Conservation (phyloP, 106 monocot species). For the Acorus gramineus region DNA sequence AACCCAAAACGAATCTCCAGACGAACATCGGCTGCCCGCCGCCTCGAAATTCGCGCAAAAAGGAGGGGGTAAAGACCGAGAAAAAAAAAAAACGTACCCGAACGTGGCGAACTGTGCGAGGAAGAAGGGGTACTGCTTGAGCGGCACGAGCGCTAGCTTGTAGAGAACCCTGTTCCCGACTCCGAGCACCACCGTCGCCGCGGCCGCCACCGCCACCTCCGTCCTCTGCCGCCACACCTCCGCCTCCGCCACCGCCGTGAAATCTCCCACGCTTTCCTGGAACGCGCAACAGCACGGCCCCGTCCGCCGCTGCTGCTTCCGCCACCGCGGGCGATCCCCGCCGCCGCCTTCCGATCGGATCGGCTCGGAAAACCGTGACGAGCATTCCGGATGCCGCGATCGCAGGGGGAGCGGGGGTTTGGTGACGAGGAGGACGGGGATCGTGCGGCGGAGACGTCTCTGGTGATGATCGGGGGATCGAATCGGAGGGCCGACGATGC, state of each 20-base stretch:
- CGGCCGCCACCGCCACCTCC: constrained; percentile 52
- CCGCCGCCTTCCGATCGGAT: too few species aligned
- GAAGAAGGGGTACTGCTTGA: constrained; percentile 86
- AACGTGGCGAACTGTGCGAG: constrained; percentile 90
- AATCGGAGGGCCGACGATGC: too few species aligned
- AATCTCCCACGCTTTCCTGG: too few species aligned
- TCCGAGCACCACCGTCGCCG: constrained; percentile 56
- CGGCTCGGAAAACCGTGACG: too few species aligned
- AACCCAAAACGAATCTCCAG: neutral
- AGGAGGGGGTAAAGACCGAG: constrained; percentile 2
- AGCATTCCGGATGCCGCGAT: too few species aligned
- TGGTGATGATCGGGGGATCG: too few species aligned
- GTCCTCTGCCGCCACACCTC: constrained; percentile 19
- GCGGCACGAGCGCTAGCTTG: constrained; percentile 84
- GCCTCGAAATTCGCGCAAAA: neutral
- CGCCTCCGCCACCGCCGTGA: constrained; percentile 10
- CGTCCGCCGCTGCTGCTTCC: too few species aligned
- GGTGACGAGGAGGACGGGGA: too few species aligned
- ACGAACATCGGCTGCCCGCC: neutral
- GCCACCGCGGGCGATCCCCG: too few species aligned
- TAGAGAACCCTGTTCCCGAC: constrained; percentile 75
- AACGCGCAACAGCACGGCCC: too few species aligned
- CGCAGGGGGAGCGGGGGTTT: too few species aligned
- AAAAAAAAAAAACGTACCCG: constrained; percentile 29
- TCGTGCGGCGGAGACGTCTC: too few species aligned